Evolutionary conservation across 495 filamentous ascomycete species (phyloP), one percentile per base, ranked within the genome.

Genomic region (Halenospora varia): DNA sequence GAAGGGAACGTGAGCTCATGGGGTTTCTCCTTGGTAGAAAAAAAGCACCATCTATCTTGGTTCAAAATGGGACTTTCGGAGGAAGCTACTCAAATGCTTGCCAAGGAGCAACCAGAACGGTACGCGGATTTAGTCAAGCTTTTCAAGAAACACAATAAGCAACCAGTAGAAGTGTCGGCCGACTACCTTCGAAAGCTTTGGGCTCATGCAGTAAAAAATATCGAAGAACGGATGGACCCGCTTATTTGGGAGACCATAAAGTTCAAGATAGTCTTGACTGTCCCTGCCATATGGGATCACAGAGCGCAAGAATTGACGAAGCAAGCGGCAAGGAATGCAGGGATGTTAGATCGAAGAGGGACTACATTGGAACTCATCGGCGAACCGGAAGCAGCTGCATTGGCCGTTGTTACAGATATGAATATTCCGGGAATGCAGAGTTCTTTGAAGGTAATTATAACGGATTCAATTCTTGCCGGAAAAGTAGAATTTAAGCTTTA

Each of bases 201-300:
- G 49, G n/a, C 22, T 19, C 49, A 52, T 15, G 49, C 49, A 26
- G 4, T 15, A 29, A 10, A 13, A 35, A 35, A 6, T 35, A 35
- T 35, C 29, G 6, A 35, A 35, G 29, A 35, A 6, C 6, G 6
- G 4, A 13, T 35, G 29, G 29, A 13, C 13, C 6, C 13, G 4
- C 13, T 35, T 35, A 13, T 35, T 13, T 52, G 49, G 49, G 49
- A 52, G 15, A 52, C 2, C n/a, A 11, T 29, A 3, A 29, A 2
- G 10, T 2, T 52, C 3, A 52, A 35, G 24, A 52, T 52, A n/a
- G 24, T 35, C 2, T 2, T 52, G 2, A 52, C 49, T 10, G 49
- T 52, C 10, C 49, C 49, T 9, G 49, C 49, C 2, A 52, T 52
- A 10, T 52, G 49, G 49, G 49, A 52, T 24, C 24, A 52, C 22